phyloP scores from a whole-genome alignment of 805 yeast species.

The Ogataea populi-albae region DNA sequence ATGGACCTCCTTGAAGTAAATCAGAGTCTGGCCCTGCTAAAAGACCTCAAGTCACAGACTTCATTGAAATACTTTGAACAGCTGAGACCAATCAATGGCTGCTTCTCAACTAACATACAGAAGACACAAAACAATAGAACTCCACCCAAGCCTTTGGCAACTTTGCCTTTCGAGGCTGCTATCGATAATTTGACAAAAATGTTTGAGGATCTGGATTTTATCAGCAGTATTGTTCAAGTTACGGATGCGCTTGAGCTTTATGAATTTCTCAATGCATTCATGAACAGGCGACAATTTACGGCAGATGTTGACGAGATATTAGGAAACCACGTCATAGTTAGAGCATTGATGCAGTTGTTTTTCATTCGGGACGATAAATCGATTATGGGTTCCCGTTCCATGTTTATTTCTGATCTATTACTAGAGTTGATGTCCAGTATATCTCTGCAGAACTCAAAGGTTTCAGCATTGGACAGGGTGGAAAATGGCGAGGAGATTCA shows the following conservation, averaged over 20 bases:
- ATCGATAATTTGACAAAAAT: slow-evolving; percentile 24
- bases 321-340: slow-evolving; percentile 48
- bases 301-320: slow-evolving; percentile 28
- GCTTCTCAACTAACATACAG: slow-evolving; percentile 48
- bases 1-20: slow-evolving; percentile 7
- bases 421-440: slow-evolving; percentile 25
- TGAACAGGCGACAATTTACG: slow-evolving; percentile 25
- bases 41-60: slow-evolving; percentile 4
- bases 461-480: slow-evolving; percentile 10
- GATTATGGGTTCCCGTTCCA: slow-evolving; percentile 46
- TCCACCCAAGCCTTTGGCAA: slow-evolving; percentile 39
- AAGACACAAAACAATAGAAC: slow-evolving; percentile 44
- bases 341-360: slow-evolving; percentile 62
- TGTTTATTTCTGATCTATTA: slow-evolving; percentile 36
- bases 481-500: slow-evolving; percentile 19
- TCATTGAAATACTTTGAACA: slow-evolving; percentile 19
- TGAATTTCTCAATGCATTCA: slow-evolving; percentile 25
- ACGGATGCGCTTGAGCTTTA: slow-evolving; percentile 26
- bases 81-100: slow-evolving; percentile 32
- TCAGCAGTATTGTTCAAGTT: slow-evolving; percentile 33
- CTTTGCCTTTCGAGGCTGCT: slow-evolving; percentile 21
- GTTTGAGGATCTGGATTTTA: slow-evolving; percentile 37
- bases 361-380: slow-evolving; percentile 60
- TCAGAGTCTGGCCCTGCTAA: slow-evolving; percentile 6
- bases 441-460: slow-evolving; percentile 24